Base-by-base conservation (phyloP, 1,284 basidiomycete species). In the Peniophora sp. region DNA sequence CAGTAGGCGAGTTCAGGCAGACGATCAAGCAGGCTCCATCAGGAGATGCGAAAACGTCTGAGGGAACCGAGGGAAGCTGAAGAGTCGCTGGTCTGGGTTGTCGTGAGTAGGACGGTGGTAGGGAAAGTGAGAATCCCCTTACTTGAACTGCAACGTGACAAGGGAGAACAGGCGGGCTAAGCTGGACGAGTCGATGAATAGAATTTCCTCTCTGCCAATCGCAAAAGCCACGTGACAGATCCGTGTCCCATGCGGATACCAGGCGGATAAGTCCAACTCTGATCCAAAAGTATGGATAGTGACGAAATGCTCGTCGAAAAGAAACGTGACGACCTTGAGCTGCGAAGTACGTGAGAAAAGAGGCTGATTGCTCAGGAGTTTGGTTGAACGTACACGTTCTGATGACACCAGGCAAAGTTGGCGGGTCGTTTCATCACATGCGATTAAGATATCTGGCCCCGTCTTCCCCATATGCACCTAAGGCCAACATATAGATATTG, bases 1-100 rank as follows among this genome's bases (percentile, higher is more conserved):
- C 52, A 3, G 54, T 48, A n/a, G 57, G 61, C 22, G 61, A 52
- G 6, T 51, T 47, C 18, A 61, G 60, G 3, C 68, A 58, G 2
- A 66, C 60, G 22, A 79, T 51, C 8, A 81, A 61, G 56, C 78
- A 81, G 6, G 78, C 67, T 0, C 76, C 77, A 52, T 81, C 80
- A 0, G 79, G 76, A 0, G 76, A 71, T 1, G 76, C 69, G 57
- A 64, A 66, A 9, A 75, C 55, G 15, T 55, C 56, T 0, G 41
- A 48, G 0, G 77, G 78, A 14, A 60, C 37, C 2, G 51, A 52
- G 2, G 55, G 54, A 1, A 81, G 60, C 22, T 69, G 61, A 35
- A 81, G 54, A 0, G 69, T 64, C 0, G 78, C 75, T 0, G 78
- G 76, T 27, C 78, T 81, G 48, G 3, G 2, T 45, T 48, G 42